phyloP scores from a whole-genome alignment of 164 flowering plant species.

The Sedum album region DNA sequence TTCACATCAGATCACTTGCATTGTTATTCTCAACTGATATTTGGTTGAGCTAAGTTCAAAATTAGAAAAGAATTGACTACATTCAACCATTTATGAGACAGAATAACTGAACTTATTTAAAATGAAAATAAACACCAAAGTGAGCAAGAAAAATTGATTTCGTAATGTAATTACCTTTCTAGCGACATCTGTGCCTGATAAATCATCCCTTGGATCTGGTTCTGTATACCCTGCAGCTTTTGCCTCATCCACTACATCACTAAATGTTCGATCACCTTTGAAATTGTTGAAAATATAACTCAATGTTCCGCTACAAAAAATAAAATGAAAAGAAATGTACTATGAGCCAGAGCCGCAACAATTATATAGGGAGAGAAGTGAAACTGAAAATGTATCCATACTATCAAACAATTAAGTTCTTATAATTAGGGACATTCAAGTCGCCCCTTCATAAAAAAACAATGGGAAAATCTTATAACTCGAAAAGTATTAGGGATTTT shows the following conservation, averaged over 20 bases:
- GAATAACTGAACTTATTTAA: background rate
- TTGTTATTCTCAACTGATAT: background rate
- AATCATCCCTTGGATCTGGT: constrained; percentile 98
- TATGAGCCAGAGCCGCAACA: background rate
- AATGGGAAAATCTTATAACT: too few species aligned
- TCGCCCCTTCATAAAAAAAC: too few species aligned
- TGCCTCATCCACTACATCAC: constrained; percentile 88
- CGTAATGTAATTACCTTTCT: constrained; percentile 51
- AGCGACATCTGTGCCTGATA: constrained; percentile 92
- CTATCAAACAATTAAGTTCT: background rate
- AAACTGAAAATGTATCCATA: background rate
- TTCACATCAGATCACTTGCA: too few species aligned
- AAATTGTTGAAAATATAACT: constrained; percentile 95
- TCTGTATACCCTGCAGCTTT: constrained; percentile 89
- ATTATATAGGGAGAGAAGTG: background rate
- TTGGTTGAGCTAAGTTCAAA: background rate
- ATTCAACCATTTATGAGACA: background rate
- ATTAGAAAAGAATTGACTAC: too few species aligned
- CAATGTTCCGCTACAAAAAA: constrained; percentile 76
- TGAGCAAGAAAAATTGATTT: background rate
- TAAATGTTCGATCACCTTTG: constrained; percentile 40
- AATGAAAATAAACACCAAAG: background rate
- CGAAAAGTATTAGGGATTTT: too few species aligned
- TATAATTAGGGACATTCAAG: too few species aligned
- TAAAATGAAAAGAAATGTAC: too few species aligned